phyloP scores from a whole-genome alignment of 345 rosid genomes.

The Psidium friedrichsthalianum region DNA sequence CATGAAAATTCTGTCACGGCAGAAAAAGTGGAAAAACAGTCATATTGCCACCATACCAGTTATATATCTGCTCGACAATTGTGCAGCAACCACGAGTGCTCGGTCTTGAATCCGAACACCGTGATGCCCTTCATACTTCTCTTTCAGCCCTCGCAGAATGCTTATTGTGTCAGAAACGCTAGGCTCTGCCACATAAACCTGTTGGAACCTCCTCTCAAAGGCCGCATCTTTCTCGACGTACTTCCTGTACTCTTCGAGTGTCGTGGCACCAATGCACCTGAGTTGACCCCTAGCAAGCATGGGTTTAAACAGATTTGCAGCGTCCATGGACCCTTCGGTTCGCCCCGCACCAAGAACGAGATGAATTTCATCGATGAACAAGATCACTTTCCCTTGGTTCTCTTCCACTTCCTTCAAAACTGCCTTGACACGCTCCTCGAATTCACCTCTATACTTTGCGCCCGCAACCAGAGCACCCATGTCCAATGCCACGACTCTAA shows the following conservation, averaged over 20 bases:
- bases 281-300: slow-evolving; percentile 96
- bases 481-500: slow-evolving; percentile 68
- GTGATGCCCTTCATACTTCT: slow-evolving; percentile 89
- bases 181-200: slow-evolving; percentile 88
- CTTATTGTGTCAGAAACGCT: slow-evolving; percentile 67
- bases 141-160: slow-evolving; percentile 86
- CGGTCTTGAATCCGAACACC: slow-evolving; percentile 83
- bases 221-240: slow-evolving; percentile 86
- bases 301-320: slow-evolving; percentile 86
- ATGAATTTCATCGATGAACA: slow-evolving; percentile 89
- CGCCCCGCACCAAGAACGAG: slow-evolving; percentile 88
- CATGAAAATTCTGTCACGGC: slow-evolving; percentile 28
- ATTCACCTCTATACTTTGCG: slow-evolving; percentile 74
- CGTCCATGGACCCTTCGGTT: slow-evolving; percentile 88
- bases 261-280: slow-evolving; percentile 83
- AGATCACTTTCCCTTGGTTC: slow-evolving; percentile 78
- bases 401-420: slow-evolving; percentile 93
- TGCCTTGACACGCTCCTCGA: slow-evolving; percentile 67
- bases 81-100: slow-evolving; percentile 78
- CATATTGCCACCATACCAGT: slow-evolving; percentile 38
- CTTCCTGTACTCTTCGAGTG: slow-evolving; percentile 77
- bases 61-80: slow-evolving; percentile 71
- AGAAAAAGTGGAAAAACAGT: neutral
- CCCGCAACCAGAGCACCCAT: slow-evolving; percentile 86
- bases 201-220: slow-evolving; percentile 87